Conservation (phyloP, 176 grass and related monocot species). For the Musa beccarii region DNA sequence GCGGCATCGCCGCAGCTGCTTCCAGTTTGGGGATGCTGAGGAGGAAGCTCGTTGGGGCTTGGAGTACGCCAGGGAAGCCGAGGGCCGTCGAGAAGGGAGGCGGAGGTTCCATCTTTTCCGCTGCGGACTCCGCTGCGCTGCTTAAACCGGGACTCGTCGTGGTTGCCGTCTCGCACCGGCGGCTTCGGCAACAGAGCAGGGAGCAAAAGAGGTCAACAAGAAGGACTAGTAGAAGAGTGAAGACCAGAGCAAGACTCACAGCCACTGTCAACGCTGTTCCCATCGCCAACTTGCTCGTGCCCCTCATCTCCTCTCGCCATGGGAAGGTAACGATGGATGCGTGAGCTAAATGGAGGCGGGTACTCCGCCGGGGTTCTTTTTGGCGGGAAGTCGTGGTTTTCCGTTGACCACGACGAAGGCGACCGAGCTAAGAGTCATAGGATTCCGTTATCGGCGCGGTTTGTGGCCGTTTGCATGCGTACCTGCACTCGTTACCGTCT, state of each 20-base stretch:
- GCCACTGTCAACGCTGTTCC: constrained; percentile 20
- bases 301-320: neutral
- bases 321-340: neutral
- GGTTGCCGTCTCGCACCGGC: neutral
- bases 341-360: neutral
- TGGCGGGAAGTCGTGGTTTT: constrained; percentile 35
- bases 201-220: constrained; percentile 26
- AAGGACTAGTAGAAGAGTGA: constrained; percentile 26
- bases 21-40: constrained; percentile 31
- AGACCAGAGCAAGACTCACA: constrained; percentile 23
- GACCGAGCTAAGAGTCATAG: neutral
- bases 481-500: neutral
- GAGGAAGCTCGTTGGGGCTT: constrained; percentile 29
- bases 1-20: constrained; percentile 11
- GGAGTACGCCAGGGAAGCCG: constrained; percentile 29
- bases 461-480: neutral
- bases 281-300: constrained; percentile 26
- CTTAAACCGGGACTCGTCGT: neutral
- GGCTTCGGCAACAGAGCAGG: constrained; percentile 1
- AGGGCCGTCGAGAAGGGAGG: neutral
- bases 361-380: neutral
- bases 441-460: constrained; percentile 4
- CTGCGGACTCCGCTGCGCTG: neutral
- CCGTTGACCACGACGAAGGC: neutral
- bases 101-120: neutral